phyloP scores from a whole-genome alignment of 257 asterid genomes.

The Eustoma russellianum region DNA sequence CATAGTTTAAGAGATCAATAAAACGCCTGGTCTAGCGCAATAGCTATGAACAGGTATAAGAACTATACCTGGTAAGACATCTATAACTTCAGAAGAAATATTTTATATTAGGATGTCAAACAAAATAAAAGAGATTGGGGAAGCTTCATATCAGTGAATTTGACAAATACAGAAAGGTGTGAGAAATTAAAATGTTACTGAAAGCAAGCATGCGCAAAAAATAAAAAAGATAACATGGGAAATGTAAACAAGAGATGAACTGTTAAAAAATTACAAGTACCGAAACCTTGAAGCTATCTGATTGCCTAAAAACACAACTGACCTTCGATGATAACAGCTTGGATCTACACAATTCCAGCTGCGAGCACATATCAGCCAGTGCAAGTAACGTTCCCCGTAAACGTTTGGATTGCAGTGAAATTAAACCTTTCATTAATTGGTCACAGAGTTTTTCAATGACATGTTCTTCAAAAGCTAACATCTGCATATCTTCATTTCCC shows the following conservation, averaged over 20 bases:
- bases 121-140: too few relatives aligned
- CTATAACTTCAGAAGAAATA: too few relatives aligned
- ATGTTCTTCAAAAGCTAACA: constrained; percentile 60
- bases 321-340: constrained; percentile 64
- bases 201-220: constrained; percentile 6
- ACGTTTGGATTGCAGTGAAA: constrained; percentile 44
- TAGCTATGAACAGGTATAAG: too few relatives aligned
- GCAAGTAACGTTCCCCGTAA: constrained; percentile 68
- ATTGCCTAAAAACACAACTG: constrained; percentile 14
- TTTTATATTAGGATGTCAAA: too few relatives aligned
- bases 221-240: neutral
- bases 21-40: too few relatives aligned
- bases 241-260: neutral
- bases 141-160: too few relatives aligned
- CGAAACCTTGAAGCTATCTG: neutral
- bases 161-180: too few relatives aligned
- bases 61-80: too few relatives aligned
- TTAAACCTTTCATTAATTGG: constrained; percentile 35
- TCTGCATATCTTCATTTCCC: constrained; percentile 80
- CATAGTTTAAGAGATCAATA: too few relatives aligned
- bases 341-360: constrained; percentile 77
- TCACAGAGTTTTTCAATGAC: constrained; percentile 52
- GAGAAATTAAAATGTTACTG: neutral
- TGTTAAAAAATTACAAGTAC: neutral
- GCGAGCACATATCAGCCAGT: constrained; percentile 71